Base-by-base conservation (phyloP, 2,329 filamentous ascomycete species). In the Macrophomina pseudophaseolina region DNA sequence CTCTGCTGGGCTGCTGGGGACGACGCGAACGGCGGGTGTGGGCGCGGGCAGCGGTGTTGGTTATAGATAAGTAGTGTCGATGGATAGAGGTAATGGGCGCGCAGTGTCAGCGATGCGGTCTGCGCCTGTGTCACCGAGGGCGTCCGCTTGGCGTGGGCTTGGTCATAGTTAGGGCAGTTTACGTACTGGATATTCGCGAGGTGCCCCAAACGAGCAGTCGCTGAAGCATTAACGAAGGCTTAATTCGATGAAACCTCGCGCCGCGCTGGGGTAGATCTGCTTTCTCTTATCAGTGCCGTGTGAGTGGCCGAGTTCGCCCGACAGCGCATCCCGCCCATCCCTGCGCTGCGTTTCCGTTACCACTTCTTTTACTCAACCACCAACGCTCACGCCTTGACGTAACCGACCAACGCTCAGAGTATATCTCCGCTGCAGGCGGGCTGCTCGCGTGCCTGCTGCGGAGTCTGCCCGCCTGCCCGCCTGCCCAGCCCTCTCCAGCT, bases 171-270 rank as follows among this genome's bases (percentile, higher is more conserved):
- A 64, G 60, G 60, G 60, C 46, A 64, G 60, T 64, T 64, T 66
- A 66, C 64, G 64, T 66, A 66, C 64, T 59, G 53, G 64, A 66
- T 65, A 65, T 58, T 65, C 63, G 52, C 51, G 28, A 44, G 62
- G 32, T 54, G 30, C 28, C 51, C 63, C 40, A 54, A 58, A 56
- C 32, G 44, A 59, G 64, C 52, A 48, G 52, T 32, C 44, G 52
- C 52, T 58, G 46, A 52, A 64, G 60, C 60, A 53, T 62, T 64
- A 64, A 64, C 49, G 60, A 64, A 64, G 60, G 60, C 60, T 64
- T 64, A 64, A 64, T 62, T 62, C 58, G 58, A 62, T 62, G 58
- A 62, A 48, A 62, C 58, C 58, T 62, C 58, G 58, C 58, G 58
- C 58, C 58, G 58, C 44, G 58, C 58, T 62, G 58, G 58, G 58